phyloP scores from a whole-genome alignment of 805 yeast species.

The Ogataea ganodermae region DNA sequence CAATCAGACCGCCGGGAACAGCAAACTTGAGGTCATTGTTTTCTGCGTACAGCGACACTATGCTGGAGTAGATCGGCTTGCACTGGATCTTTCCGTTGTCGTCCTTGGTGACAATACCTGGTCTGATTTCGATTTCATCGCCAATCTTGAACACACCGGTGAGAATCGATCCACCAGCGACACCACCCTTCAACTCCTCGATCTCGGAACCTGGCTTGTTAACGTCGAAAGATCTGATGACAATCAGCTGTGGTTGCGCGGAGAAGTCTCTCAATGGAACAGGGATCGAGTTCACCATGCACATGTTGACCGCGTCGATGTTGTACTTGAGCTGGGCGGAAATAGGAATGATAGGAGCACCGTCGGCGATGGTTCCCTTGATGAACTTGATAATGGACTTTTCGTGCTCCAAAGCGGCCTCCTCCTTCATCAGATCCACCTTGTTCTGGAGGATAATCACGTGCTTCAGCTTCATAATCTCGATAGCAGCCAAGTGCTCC shows the following conservation, averaged over 20 bases:
- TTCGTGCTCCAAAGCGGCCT: slow-evolving; percentile 93
- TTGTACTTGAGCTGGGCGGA: slow-evolving; percentile 98
- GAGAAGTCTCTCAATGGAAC: slow-evolving; percentile 94
- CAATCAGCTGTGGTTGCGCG: slow-evolving; percentile 93
- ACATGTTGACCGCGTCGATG: slow-evolving; percentile 97
- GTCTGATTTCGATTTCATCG: slow-evolving; percentile 98
- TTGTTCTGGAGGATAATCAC: slow-evolving; percentile 95
- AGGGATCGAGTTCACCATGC: slow-evolving; percentile 92
- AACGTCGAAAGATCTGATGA: slow-evolving; percentile 97
- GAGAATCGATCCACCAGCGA: slow-evolving; percentile 98
- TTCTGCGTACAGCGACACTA: slow-evolving; percentile 94
- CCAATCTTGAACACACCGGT: slow-evolving; percentile 97
- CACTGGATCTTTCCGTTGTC: slow-evolving; percentile 87
- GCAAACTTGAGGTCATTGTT: slow-evolving; percentile 97
- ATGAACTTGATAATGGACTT: slow-evolving; percentile 89
- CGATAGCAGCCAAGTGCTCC: slow-evolving; percentile 99
- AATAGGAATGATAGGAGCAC: slow-evolving; percentile 98
- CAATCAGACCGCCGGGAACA: slow-evolving; percentile 99
- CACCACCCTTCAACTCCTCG: slow-evolving; percentile 98
- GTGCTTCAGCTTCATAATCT: slow-evolving; percentile 97
- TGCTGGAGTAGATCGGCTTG: slow-evolving; percentile 92
- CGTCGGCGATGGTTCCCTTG: slow-evolving; percentile 98
- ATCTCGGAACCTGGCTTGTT: slow-evolving; percentile 99
- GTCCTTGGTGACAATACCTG: slow-evolving; percentile 97
- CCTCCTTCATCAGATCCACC: slow-evolving; percentile 98